Base-by-base conservation (phyloP, 2,329 filamentous ascomycete genomes). In the Claviceps arundinis region DNA sequence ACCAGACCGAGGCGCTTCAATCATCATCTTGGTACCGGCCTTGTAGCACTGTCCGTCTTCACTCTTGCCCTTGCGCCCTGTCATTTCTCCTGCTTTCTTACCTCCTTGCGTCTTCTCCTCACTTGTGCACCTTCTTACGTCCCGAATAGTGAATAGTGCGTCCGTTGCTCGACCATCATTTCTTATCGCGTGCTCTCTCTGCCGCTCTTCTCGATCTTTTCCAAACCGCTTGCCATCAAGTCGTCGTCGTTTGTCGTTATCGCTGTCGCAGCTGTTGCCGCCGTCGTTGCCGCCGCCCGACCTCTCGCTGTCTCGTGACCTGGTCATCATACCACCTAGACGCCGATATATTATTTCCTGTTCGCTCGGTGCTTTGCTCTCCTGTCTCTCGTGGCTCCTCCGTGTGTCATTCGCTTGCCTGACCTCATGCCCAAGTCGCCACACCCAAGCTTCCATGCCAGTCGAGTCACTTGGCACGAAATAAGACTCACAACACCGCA, bases 261-360 rank as follows among this genome's bases (percentile, higher is more conserved):
- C 41, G 40, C 43, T n/a, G 38, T 40, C 38, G 38, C 38, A 16
- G 38, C n/a, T 16, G 16, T 16, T 16, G 38, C 38, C 41, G 6
- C 26, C 44, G 30, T 11, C 30, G 30, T 34, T 34, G 30, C 30
- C 30, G 11, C 30, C 30, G 30, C 19, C 16, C 44, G 37, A 24
- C 40, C 42, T 48, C 47, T 44, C 43, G 26, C n/a, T 48, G 24
- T 17, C 46, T 24, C 44, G 43, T 52, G 38, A 53, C 51, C 47
- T 47, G 47, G 46, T 43, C 48, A 19, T 38, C 52, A 53, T 44
- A 37, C 37, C 30, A 51, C 48, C 52, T 43, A 42, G 26, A 38
- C 30, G 43, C 42, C 48, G 44, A 46, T 38, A 26, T 44, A 6
- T 14, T 30, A 26, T 43, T 45, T n/a, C 5, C 37, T 37, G 30